These are phyloP conservation scores for Cladophialophora psammophila DNA, from an alignment of 2,329 filamentous ascomycete species.

Conservation along the genomic window DNA sequence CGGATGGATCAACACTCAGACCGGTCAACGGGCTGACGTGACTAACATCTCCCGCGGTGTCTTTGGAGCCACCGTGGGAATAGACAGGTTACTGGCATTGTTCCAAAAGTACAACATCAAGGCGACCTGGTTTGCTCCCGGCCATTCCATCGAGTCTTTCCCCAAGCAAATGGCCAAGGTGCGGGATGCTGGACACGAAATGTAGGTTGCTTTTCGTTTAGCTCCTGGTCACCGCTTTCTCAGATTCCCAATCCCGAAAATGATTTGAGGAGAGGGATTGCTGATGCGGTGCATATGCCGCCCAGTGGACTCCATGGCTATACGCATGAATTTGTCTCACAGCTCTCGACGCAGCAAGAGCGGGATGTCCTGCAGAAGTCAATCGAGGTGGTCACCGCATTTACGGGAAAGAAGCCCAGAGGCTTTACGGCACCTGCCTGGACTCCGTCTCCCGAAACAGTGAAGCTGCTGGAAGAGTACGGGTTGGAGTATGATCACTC, in stretches of 20 bases:
- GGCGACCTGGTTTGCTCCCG: constrained; percentile 66
- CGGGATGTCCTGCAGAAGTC: constrained; percentile 48
- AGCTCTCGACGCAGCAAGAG: constrained; percentile 45
- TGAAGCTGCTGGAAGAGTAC: constrained; percentile 50
- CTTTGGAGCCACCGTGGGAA: constrained; percentile 41
- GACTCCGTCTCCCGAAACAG: constrained; percentile 48
- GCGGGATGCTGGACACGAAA: constrained; percentile 53
- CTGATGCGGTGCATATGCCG: constrained; percentile 19
- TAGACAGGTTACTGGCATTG: constrained; percentile 48
- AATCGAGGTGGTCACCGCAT: constrained; percentile 50
- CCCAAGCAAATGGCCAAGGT: constrained; percentile 55
- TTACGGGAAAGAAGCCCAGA: constrained; percentile 51
- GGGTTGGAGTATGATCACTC: constrained; percentile 57
- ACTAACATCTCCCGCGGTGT: constrained; percentile 40
- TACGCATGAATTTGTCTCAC: constrained; percentile 51
- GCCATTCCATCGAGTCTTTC: constrained; percentile 65
- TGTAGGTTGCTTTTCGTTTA: constrained; percentile 39
- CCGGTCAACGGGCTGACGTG: constrained; percentile 48
- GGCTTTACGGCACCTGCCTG: constrained; percentile 57
- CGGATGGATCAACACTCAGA: constrained; percentile 50
- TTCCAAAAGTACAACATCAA: constrained; percentile 55
- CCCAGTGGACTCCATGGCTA: constrained; percentile 52
- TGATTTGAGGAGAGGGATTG: constrained; percentile 12
- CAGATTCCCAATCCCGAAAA: constrained; percentile 39
- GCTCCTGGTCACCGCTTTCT: neutral